Evolutionary conservation across 495 filamentous ascomycete species (phyloP).

Genomic region (Penicillium egyptiacum): DNA sequence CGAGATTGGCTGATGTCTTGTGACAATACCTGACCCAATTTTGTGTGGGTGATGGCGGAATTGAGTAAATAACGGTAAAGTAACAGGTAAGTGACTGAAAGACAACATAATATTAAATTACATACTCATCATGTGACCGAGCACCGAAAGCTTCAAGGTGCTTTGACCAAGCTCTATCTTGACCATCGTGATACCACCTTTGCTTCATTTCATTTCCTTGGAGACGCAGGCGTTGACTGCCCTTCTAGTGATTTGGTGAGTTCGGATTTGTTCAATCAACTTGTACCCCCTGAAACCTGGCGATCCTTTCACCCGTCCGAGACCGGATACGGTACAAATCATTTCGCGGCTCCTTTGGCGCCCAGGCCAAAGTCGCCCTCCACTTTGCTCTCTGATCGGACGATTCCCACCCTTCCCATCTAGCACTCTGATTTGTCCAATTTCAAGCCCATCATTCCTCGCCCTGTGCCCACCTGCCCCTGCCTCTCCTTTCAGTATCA

Average conservation of each 20-base stretch:
- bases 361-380: constrained; percentile 10
- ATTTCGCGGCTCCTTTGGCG: constrained; percentile 18
- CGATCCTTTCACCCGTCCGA: constrained; percentile 18
- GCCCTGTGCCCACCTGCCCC: constrained; percentile 22
- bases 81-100: neutral
- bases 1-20: constrained; percentile 14
- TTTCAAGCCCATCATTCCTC: constrained; percentile 20
- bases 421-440: constrained; percentile 25
- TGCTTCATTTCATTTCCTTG: neutral
- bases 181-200: constrained; percentile 9
- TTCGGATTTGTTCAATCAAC: neutral
- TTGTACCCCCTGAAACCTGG: constrained; percentile 1
- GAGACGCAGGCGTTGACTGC: neutral
- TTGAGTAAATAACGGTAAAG: neutral
- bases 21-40: neutral
- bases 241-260: constrained; percentile 11
- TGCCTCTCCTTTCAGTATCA: constrained; percentile 34
- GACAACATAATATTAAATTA: constrained; percentile 8
- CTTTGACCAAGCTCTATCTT: constrained; percentile 16
- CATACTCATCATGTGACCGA: constrained; percentile 8
- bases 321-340: constrained; percentile 22
- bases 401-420: constrained; percentile 20
- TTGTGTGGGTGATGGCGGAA: neutral
- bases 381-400: constrained; percentile 28
- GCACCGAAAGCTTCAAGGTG: constrained; percentile 2